phyloP scores from a whole-genome alignment of 73 alveolate genomes.

The Paramecium sexaurelia region DNA sequence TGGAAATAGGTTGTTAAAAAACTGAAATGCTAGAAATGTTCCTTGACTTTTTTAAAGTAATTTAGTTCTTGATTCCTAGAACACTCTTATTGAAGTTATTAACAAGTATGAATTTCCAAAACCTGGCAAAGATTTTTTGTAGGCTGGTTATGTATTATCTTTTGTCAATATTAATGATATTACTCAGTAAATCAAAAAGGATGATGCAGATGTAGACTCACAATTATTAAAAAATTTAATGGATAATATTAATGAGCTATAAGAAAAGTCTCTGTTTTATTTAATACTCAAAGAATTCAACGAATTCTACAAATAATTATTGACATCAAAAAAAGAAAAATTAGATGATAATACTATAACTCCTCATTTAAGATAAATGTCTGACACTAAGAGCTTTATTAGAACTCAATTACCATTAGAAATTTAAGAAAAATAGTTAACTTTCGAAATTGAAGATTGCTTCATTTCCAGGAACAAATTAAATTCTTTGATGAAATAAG shows the following conservation, averaged over 20 bases:
- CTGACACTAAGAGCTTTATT: not conserved
- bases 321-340: not conserved
- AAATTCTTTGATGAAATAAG: not conserved
- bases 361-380: not conserved
- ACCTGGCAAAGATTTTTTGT: slow-evolving; percentile 30
- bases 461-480: not conserved
- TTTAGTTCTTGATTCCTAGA: not conserved
- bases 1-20: not conserved
- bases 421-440: not conserved
- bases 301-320: not conserved
- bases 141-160: not conserved
- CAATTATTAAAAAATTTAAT: not conserved
- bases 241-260: not conserved
- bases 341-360: not conserved
- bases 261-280: slow-evolving; percentile 15
- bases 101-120: slow-evolving; percentile 6
- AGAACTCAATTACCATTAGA: not conserved
- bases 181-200: not conserved
- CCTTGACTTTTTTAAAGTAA: not conserved
- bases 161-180: not conserved
- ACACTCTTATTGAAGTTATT: not conserved
- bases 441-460: not conserved
- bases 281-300: not conserved
- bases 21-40: not conserved
- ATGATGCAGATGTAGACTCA: not conserved